A percentile compares a stretch with the other conserved stretches of the same genome.
Conservation (phyloP, 1,284 basidiomycete species). For the Meira nashicola region DNA sequence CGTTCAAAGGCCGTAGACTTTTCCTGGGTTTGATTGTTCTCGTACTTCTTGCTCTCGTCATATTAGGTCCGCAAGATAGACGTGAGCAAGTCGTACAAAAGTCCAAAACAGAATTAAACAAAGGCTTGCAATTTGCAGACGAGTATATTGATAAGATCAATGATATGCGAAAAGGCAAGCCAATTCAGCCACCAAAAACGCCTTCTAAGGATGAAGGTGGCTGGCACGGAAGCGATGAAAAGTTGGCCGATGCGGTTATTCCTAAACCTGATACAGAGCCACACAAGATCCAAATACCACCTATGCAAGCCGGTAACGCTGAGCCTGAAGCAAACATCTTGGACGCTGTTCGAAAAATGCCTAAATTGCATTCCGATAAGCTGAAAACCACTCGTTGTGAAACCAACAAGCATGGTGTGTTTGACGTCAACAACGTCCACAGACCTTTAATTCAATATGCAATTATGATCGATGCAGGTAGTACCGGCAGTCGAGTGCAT, state of each 20-base stretch:
- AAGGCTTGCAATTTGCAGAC: constrained; percentile 6
- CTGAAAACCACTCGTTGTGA: constrained; percentile 44
- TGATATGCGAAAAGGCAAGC: background rate
- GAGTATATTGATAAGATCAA: constrained; percentile 1
- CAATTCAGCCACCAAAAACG: background rate
- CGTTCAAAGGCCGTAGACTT: background rate
- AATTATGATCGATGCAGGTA: constrained; percentile 96
- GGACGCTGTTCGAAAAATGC: constrained; percentile 22
- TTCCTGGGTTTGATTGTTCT: background rate
- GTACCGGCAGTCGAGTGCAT: constrained; percentile 93
- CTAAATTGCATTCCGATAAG: constrained; percentile 38
- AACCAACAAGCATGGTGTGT: constrained; percentile 11
- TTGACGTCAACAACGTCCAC: constrained; percentile 29
- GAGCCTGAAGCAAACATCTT: background rate
- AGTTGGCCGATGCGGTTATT: background rate
- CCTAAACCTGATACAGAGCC: background rate
- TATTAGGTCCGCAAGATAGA: constrained; percentile 1
- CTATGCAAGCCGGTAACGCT: background rate
- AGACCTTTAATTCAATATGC: constrained; percentile 68
- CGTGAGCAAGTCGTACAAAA: constrained; percentile 1
- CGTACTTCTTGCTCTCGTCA: constrained; percentile 2
- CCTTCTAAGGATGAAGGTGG: background rate
- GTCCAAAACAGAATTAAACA: background rate
- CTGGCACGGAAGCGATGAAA: background rate
- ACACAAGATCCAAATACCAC: constrained; percentile 1